Evolutionary conservation across 1,139 yeast species (phyloP).

Genomic region (Hansenula sp.): DNA sequence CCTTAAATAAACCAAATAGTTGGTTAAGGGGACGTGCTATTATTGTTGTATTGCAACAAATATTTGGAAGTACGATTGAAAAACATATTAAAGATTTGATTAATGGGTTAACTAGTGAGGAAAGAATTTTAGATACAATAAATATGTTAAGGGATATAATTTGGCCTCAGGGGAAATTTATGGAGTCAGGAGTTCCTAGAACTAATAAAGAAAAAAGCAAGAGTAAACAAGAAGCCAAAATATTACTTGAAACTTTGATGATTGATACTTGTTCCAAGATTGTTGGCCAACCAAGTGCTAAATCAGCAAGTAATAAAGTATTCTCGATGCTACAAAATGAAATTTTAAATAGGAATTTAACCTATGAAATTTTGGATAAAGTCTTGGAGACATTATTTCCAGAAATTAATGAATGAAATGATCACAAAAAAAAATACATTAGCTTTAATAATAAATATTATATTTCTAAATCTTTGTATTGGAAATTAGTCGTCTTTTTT

Average conservation of each 20-base stretch:
- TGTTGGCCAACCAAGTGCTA: constrained; percentile 66
- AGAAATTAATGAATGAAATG: constrained; percentile 18
- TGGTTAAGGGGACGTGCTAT: constrained; percentile 89
- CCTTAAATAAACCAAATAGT: constrained; percentile 57
- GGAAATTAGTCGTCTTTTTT: too few relatives aligned
- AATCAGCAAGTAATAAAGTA: constrained; percentile 53
- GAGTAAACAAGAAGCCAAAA: constrained; percentile 55
- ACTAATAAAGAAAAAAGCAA: constrained; percentile 47
- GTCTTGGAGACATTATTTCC: constrained; percentile 41
- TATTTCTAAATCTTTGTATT: too few relatives aligned
- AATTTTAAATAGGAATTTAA: constrained; percentile 58
- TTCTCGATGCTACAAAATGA: constrained; percentile 76
- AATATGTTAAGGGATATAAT: constrained; percentile 40
- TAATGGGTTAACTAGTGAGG: constrained; percentile 42
- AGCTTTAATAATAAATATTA: too few relatives aligned
- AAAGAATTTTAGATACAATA: constrained; percentile 43
- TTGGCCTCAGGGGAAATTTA: constrained; percentile 63
- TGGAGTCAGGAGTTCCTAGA: constrained; percentile 30
- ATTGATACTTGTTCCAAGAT: constrained; percentile 67
- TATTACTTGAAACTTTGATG: constrained; percentile 52
- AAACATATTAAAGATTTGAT: constrained; percentile 54
- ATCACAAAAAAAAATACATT: too few relatives aligned
- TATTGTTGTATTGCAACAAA: constrained; percentile 74
- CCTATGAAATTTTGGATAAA: constrained; percentile 54
- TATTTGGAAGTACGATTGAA: constrained; percentile 86